Evolutionary conservation across 2,329 filamentous ascomycete genomes (phyloP), one percentile per base, ranked within the genome.

Genomic region (Pseudocercospora eumusae): DNA sequence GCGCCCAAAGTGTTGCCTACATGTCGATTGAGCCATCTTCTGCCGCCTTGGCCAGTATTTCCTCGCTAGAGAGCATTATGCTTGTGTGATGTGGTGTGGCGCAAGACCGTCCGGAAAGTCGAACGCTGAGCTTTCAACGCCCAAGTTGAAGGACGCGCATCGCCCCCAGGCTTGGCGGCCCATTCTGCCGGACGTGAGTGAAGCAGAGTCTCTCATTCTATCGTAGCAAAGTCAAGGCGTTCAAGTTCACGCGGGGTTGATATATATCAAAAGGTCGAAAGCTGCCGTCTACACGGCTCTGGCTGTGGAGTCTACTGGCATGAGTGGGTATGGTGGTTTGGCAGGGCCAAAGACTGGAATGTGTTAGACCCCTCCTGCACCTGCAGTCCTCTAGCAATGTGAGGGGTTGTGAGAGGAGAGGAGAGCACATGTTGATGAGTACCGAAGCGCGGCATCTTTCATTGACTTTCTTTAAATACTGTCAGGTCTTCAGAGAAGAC

Each of bases 21-120:
- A 82, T 77, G 67, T 86, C 82, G 69, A 87, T 81, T 56, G 80
- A 77, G 69, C 85, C 85, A 74, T 86, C 82, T 71, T 80, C 80
- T 71, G 84, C 85, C 66, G 83, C 83, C 61, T 76, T 73, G 69
- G 84, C 80, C 49, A 88, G 79, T 56, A 84, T 75, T 66, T 80
- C 77, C 69, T 86, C 83, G 69, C 59, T 71, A 27, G 72, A 73
- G 28, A 66, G 49, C 71, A 73, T 75, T 42, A 18, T 66, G 42
- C 55, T 8, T 40, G 57, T 49, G 53, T 7, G 60, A 60, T 65
- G 27, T 18, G 15, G 21, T 56, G 56, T 59, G 69, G 65, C 70
- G 70, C 70, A 72, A 52, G 25, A 15, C 21, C 18, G 44, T 8
- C 18, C 21, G 44, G 9, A 25, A 47, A 47, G 44, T 47, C 9